Evolutionary conservation across 2,329 filamentous ascomycete species (phyloP), one percentile per base, ranked within the genome.

Genomic region (Aspergillus quadricinctus): DNA sequence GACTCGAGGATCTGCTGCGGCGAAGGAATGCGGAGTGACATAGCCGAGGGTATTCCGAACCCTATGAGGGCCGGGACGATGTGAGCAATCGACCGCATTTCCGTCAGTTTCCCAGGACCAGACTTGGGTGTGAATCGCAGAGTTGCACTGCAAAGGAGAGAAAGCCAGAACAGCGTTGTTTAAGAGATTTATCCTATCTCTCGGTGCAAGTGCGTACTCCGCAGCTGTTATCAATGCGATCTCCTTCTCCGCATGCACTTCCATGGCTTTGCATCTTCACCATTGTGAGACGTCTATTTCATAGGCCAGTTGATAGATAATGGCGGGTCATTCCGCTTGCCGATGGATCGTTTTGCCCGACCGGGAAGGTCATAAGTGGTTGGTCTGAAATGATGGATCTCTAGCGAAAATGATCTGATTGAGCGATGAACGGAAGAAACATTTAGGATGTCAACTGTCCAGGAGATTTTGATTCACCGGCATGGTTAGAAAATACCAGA

Each of bases 11-110:
- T 53, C 43, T 58, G 57, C 53, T 70, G 67, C 41, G 62, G 61
- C 37, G 59, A 50, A 31, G 69, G 66, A 52, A 70, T 66, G 50
- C 61, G 64, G 49, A 69, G 56, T 52, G 57, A 51, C 21, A 53
- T 53, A n/a, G 53, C 53, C 10, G 53, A 54, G 4, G 60, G 56
- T 28, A 50, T 50, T 19, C 29, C n/a, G 7, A 50, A 50, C 49
- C 49, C 29, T 17, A 25, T 3, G 29, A 50, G 17, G 48, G 23
- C 49, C 9, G 17, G 19, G n/a, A 57, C 27, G 48, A 49, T 21
- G 2, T 50, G 51, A 14, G 49, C 25, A 48, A 48, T 35, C 52
- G 49, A 25, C 49, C 25, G n/a, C 28, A 27, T 40, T 52, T 21
- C 3, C 48, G 23, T 41, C 7, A 17, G 21, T 40, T 53, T 29